Evolutionary conservation across 352 stramenopile genomes (phyloP).

Genomic region (Phytophthora multivora): DNA sequence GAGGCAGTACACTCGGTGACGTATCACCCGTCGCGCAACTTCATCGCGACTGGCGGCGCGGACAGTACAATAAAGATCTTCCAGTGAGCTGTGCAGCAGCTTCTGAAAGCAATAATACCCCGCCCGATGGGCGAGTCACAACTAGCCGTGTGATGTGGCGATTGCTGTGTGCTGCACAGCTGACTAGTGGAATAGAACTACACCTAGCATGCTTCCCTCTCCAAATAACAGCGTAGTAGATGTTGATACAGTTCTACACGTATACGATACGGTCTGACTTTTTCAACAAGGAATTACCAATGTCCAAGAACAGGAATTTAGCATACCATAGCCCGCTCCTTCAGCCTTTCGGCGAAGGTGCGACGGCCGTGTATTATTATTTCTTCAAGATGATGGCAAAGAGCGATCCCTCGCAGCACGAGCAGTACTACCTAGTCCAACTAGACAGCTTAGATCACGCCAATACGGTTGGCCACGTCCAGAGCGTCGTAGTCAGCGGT

Average conservation of each 20-base stretch:
- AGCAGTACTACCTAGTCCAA: constrained; percentile 25
- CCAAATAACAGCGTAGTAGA: constrained; percentile 24
- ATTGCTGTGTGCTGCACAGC: constrained; percentile 18
- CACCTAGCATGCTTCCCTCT: constrained; percentile 14
- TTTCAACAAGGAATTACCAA: neutral
- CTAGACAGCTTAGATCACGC: constrained; percentile 97
- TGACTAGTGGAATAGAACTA: constrained; percentile 41
- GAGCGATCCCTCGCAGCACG: constrained; percentile 42
- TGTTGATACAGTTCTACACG: constrained; percentile 17
- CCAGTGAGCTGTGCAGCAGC: constrained; percentile 51
- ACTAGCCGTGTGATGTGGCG: constrained; percentile 20
- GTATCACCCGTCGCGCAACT: constrained; percentile 83
- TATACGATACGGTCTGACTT: neutral
- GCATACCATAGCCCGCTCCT: constrained; percentile 32
- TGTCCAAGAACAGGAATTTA: neutral
- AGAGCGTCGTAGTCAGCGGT: constrained; percentile 99
- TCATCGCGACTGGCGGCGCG: constrained; percentile 77
- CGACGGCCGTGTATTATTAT: constrained; percentile 36
- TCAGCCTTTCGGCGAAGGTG: constrained; percentile 36
- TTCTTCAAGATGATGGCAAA: constrained; percentile 67
- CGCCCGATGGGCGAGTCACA: constrained; percentile 16
- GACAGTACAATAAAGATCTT: constrained; percentile 91
- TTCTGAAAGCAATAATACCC: constrained; percentile 19
- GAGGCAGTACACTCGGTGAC: constrained; percentile 78
- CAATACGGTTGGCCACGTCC: constrained; percentile 99